Base-by-base conservation (phyloP, 2,329 filamentous ascomycete species). In the Cylindrodendrum hubeiense region DNA sequence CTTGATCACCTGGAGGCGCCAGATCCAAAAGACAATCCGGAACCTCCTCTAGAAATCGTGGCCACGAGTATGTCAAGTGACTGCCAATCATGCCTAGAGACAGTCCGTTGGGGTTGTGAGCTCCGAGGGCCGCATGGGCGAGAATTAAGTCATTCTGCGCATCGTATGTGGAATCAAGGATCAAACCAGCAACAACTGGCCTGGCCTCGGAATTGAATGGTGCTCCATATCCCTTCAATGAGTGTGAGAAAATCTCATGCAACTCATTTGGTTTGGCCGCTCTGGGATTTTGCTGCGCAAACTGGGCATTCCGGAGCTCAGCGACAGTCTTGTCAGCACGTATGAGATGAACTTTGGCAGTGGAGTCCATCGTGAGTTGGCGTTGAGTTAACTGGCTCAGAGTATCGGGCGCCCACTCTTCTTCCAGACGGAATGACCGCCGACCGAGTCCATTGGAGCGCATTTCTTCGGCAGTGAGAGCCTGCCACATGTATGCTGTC, bases 401-500 rank as follows among this genome's bases (percentile, higher is more conserved):
- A 3, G 89, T 91, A 17, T 91, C 90, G 2, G 84, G 84, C 72
- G 89, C 86, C 90, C 91, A 93, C 73, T 92, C 89, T 74, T 94
- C 91, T 73, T 93, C 91, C 52, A 92, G 88, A 39, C 91, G 86
- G 79, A 93, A 93, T 68, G 89, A 91, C 56, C 91, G 86, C 51
- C 91, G 84, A 10, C 90, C 90, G 67, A 93, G 89, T 26, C 88
- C 87, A 71, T 91, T 87, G 53, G 87, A 84, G 67, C 89, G 89
- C 88, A 93, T 91, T 72, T 93, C 91, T 74, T 93, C 91, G 22
- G 90, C 91, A 2, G 90, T 93, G 62, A 92, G 91, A 22, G 91
- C 90, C 75, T 94, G 91, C 91, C 91, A 93, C 60, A 93, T 84
- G 76, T 93, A 93, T 24, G 90, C 91, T 21, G 90, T 86, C 86